Percentiles rank a stretch among this genome's conserved stretches.
These are phyloP conservation scores for Amyloporia xantha DNA, from an alignment of 768 basidiomycete species.

Conservation along the genomic window DNA sequence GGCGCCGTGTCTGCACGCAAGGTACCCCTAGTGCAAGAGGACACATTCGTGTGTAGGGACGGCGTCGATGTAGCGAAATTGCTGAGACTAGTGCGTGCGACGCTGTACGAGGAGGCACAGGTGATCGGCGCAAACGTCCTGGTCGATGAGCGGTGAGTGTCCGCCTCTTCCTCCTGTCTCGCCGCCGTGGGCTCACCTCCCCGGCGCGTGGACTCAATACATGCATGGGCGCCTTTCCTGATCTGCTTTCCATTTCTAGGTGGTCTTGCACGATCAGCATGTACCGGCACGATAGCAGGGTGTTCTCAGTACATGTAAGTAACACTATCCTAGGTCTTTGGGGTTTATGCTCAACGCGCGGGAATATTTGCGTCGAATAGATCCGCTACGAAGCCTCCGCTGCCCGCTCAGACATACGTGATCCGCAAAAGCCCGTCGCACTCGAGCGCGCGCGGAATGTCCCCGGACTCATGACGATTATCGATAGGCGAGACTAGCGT, in stretches of 20 bases:
- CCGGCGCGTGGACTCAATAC: too few species aligned
- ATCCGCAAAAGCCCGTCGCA: conserved; percentile 58
- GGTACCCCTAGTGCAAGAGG: conserved; percentile 29
- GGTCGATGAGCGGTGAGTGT: conserved; percentile 62
- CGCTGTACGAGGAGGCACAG: conserved; percentile 44
- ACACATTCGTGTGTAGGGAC: conserved; percentile 51
- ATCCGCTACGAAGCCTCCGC: conserved; percentile 58
- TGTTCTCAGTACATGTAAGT: conserved; percentile 57
- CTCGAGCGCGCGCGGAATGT: conserved; percentile 54
- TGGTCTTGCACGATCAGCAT: conserved; percentile 59
- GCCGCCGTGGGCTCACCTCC: too few species aligned
- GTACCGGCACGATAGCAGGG: conserved; percentile 44
- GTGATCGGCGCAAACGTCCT: conserved; percentile 51
- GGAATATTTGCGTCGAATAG: too few species aligned
- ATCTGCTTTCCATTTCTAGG: conserved; percentile 27
- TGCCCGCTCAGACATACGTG: conserved; percentile 41
- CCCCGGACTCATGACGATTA: conserved; percentile 72
- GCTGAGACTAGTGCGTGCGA: conserved; percentile 46
- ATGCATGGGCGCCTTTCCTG: conserved; percentile 4
- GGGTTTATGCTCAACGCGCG: too few species aligned
- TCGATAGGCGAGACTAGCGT: too few species aligned
- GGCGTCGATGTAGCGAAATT: conserved; percentile 57
- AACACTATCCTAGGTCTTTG: background rate
- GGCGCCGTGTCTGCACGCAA: conserved; percentile 22
- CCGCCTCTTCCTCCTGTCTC: too few species aligned